Percentiles rank a stretch among this genome's conserved stretches.
These are phyloP conservation scores for Trichosanthes truncata DNA, from an alignment of 306 rosid genomes.

Conservation along the genomic window DNA sequence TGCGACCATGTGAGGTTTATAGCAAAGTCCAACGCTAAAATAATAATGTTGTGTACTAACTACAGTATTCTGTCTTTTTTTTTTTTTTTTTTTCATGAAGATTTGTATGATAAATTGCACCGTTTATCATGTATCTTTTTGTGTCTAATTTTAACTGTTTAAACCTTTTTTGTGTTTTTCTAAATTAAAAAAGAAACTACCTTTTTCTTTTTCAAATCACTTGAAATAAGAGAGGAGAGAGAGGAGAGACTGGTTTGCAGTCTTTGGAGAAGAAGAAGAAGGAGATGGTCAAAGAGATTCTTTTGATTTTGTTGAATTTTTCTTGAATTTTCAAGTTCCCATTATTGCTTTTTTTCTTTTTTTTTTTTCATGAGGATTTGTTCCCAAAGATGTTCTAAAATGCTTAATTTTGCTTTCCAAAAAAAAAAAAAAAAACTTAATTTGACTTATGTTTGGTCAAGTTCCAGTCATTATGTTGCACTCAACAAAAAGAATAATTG, in stretches of 20 bases:
- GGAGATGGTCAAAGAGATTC: too few species aligned
- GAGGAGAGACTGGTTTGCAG: too few species aligned
- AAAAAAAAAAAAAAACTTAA: background rate
- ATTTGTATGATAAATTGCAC: background rate
- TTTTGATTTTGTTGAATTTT: background rate
- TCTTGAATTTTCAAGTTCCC: background rate
- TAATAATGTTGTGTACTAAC: constrained; percentile 6
- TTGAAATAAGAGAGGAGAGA: background rate
- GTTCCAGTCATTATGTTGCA: background rate
- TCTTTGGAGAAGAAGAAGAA: too few species aligned
- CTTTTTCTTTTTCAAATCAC: background rate
- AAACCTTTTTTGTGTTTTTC: background rate
- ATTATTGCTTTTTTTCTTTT: background rate
- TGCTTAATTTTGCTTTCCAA: background rate
- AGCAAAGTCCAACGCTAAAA: constrained; percentile 3
- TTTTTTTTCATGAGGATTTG: background rate
- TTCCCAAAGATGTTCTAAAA: background rate
- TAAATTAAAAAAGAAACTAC: too few species aligned
- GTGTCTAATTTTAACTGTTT: background rate
- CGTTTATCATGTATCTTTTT: background rate
- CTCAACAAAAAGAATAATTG: background rate
- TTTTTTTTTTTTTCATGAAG: background rate
- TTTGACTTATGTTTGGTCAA: background rate
- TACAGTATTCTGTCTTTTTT: background rate
- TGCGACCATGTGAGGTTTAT: constrained; percentile 1